Conservation (phyloP, 2,329 filamentous ascomycete genomes). For the Ceratocystis diversiconidia region DNA sequence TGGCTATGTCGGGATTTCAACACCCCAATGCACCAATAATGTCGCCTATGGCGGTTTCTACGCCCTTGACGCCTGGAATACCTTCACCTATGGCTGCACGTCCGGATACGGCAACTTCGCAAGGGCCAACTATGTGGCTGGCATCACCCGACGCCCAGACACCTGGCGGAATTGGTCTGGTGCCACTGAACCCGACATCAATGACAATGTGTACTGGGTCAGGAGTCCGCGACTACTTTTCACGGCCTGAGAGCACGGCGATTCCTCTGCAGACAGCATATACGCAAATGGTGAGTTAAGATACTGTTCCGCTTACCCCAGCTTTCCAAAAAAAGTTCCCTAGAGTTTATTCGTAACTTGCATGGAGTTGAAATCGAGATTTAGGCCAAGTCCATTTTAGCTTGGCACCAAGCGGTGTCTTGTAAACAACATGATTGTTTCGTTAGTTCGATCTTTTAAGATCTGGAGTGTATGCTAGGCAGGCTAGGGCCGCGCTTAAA, state of each 20-base stretch:
- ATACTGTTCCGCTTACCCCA: not conserved
- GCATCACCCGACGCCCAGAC: not conserved
- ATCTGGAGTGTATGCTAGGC: not conserved
- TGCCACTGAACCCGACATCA: not conserved
- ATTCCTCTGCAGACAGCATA: not conserved
- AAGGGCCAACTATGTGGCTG: constrained; percentile 1
- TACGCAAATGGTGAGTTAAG: constrained; percentile 1
- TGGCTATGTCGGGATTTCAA: not conserved
- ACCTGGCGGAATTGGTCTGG: not conserved
- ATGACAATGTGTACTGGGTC: constrained; percentile 1
- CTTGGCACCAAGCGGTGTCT: not conserved
- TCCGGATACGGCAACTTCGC: not conserved
- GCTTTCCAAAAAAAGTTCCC: not conserved
- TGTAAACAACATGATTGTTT: not conserved
- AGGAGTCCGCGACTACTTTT: not conserved
- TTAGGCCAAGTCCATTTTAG: not conserved
- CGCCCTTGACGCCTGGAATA: not conserved
- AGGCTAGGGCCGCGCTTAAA: not conserved
- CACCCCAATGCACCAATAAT: not conserved
- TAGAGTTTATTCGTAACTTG: not conserved
- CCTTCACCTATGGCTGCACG: not conserved
- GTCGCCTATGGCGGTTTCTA: not conserved
- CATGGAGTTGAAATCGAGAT: not conserved
- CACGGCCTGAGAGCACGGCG: not conserved
- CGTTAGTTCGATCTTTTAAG: not conserved